These are phyloP conservation scores for Podospora australis DNA, from an alignment of 495 filamentous ascomycete genomes.

Conservation along the genomic window DNA sequence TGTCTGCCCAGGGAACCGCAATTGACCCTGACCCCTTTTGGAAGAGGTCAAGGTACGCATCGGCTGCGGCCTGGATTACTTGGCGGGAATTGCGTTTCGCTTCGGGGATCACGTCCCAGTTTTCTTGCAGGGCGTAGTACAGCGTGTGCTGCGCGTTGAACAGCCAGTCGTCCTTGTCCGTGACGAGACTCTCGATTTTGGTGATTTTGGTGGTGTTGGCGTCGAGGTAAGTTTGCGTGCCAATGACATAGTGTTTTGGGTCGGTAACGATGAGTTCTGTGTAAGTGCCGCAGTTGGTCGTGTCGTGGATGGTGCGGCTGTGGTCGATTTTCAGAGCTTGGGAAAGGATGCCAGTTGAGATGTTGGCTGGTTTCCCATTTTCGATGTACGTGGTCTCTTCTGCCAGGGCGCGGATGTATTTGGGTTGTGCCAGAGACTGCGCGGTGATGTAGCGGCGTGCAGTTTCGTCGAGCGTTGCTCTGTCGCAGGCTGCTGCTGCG, in stretches of 20 bases:
- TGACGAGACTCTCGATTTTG: slow-evolving; percentile 37
- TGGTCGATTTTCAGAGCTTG: slow-evolving; percentile 37
- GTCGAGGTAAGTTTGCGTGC: slow-evolving; percentile 35
- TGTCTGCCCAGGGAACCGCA: slow-evolving; percentile 37
- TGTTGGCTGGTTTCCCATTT: slow-evolving; percentile 31
- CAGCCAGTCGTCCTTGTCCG: slow-evolving; percentile 35
- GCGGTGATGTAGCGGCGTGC: slow-evolving; percentile 30
- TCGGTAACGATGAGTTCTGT: slow-evolving; percentile 40
- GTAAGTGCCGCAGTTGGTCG: slow-evolving; percentile 37
- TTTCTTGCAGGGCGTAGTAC: slow-evolving; percentile 32
- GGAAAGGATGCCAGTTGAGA: slow-evolving; percentile 33
- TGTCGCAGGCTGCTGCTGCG: slow-evolving; percentile 6
- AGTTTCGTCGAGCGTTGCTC: slow-evolving; percentile 6
- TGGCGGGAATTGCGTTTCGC: slow-evolving; percentile 31
- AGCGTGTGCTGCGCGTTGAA: slow-evolving; percentile 44
- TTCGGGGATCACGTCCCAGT: slow-evolving; percentile 37
- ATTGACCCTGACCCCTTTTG: slow-evolving; percentile 31
- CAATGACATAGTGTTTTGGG: slow-evolving; percentile 37
- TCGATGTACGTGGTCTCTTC: slow-evolving; percentile 29
- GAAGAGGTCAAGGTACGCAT: slow-evolving; percentile 42
- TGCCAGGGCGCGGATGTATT: slow-evolving; percentile 11
- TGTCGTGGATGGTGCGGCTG: slow-evolving; percentile 38
- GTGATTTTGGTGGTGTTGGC: slow-evolving; percentile 17
- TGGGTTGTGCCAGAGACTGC: slow-evolving; percentile 28
- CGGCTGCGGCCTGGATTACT: slow-evolving; percentile 38